Conservation (phyloP, 2,329 filamentous ascomycete species). For the Clonostachys byssicola region DNA sequence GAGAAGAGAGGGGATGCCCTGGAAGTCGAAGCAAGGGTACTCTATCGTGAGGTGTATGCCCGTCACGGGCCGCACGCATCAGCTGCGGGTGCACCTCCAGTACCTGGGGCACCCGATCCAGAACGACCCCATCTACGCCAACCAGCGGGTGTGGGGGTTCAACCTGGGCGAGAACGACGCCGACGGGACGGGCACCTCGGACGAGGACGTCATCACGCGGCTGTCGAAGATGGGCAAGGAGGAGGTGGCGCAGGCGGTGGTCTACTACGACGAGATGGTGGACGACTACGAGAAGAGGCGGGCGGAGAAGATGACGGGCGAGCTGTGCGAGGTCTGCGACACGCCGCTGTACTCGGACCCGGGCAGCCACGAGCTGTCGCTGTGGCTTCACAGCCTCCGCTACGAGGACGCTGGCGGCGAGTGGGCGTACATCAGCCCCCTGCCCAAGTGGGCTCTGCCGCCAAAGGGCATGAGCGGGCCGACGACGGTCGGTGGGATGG, state of each 20-base stretch:
- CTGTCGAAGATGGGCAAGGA: slow-evolving; percentile 90
- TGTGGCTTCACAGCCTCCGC: slow-evolving; percentile 88
- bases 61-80: slow-evolving; percentile 90
- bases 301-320: slow-evolving; percentile 89
- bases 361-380: slow-evolving; percentile 80
- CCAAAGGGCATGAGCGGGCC: slow-evolving; percentile 70
- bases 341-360: slow-evolving; percentile 93
- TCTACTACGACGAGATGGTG: slow-evolving; percentile 92
- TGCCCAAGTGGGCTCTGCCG: slow-evolving; percentile 85
- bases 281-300: slow-evolving; percentile 85
- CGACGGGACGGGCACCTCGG: slow-evolving; percentile 66
- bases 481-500: slow-evolving; percentile 58
- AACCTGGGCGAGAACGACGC: slow-evolving; percentile 65
- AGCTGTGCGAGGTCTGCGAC: slow-evolving; percentile 74
- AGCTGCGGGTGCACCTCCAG: slow-evolving; percentile 91
- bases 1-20: slow-evolving; percentile 22
- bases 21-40: slow-evolving; percentile 68
- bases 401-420: slow-evolving; percentile 80
- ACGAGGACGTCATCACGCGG: slow-evolving; percentile 85
- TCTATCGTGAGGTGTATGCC: slow-evolving; percentile 93
- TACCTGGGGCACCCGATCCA: slow-evolving; percentile 92
- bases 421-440: slow-evolving; percentile 83
- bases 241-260: slow-evolving; percentile 83
- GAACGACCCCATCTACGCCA: slow-evolving; percentile 97
- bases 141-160: slow-evolving; percentile 84